phyloP scores from a whole-genome alignment of 163 green algal species.

The Scenedesmus sp. region DNA sequence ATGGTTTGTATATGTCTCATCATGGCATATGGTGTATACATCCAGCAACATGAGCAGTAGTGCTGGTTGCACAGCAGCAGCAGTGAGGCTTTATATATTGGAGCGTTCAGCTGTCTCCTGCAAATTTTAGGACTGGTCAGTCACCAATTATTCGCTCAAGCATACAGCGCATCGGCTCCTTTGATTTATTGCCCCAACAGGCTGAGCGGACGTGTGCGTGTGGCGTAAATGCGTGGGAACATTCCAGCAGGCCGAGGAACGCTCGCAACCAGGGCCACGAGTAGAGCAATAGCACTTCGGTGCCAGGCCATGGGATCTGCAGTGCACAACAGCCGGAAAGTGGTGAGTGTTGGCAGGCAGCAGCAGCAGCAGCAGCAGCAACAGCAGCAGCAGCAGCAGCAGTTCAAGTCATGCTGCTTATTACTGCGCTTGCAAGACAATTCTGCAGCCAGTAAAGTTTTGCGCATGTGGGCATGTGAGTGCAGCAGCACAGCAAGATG shows the following conservation, averaged over 20 bases:
- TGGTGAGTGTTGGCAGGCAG: background rate
- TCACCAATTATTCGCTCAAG: too few species aligned
- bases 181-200: background rate
- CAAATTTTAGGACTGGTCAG: too few species aligned
- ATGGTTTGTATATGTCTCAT: too few species aligned
- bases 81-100: too few species aligned
- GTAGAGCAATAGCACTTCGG: background rate
- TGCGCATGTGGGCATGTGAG: too few species aligned
- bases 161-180: background rate
- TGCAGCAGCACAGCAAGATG: too few species aligned
- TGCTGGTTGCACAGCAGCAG: too few species aligned
- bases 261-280: background rate
- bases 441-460: too few species aligned
- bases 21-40: too few species aligned
- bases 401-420: background rate
- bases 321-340: background rate
- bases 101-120: too few species aligned
- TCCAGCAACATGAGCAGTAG: too few species aligned
- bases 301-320: background rate
- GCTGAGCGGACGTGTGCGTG: background rate
- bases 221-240: background rate
- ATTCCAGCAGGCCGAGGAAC: background rate
- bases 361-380: background rate
- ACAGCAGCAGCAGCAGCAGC: background rate
- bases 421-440: background rate